These are phyloP conservation scores for Talaromyces liani DNA, from an alignment of 495 filamentous ascomycete genomes.

Conservation along the genomic window DNA sequence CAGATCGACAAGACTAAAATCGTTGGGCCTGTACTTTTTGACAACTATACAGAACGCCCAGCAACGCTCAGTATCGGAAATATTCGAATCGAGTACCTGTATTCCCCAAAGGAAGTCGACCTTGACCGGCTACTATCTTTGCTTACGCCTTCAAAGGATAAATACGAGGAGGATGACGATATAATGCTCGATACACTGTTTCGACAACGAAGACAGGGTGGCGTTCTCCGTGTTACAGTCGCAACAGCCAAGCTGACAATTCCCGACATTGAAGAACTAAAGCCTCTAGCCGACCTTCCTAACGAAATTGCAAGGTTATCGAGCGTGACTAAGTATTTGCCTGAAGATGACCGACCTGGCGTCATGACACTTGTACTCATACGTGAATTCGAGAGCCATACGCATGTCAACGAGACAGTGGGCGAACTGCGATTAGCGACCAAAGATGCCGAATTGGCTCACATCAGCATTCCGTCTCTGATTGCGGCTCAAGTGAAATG, in stretches of 20 bases:
- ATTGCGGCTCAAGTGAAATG: conserved; percentile 63
- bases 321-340: conserved; percentile 87
- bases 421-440: conserved; percentile 53
- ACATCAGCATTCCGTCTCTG: conserved; percentile 78
- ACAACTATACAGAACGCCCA: conserved; percentile 39
- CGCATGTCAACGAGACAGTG: conserved; percentile 55
- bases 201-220: conserved; percentile 81
- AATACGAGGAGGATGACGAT: conserved; percentile 87
- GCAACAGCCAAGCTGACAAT: conserved; percentile 51
- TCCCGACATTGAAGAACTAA: conserved; percentile 50
- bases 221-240: conserved; percentile 67
- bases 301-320: conserved; percentile 75
- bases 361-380: conserved; percentile 68
- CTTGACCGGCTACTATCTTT: conserved; percentile 75
- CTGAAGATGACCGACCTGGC: conserved; percentile 91
- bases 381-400: conserved; percentile 47
- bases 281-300: conserved; percentile 57
- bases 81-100: conserved; percentile 67
- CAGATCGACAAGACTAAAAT: conserved; percentile 69
- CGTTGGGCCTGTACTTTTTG: conserved; percentile 55
- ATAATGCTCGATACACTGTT: conserved; percentile 90
- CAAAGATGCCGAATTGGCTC: conserved; percentile 61
- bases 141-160: conserved; percentile 84
- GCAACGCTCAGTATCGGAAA: conserved; percentile 49
- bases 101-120: conserved; percentile 68